phyloP scores from a whole-genome alignment of 306 rosid species.

The Senna siamea region DNA sequence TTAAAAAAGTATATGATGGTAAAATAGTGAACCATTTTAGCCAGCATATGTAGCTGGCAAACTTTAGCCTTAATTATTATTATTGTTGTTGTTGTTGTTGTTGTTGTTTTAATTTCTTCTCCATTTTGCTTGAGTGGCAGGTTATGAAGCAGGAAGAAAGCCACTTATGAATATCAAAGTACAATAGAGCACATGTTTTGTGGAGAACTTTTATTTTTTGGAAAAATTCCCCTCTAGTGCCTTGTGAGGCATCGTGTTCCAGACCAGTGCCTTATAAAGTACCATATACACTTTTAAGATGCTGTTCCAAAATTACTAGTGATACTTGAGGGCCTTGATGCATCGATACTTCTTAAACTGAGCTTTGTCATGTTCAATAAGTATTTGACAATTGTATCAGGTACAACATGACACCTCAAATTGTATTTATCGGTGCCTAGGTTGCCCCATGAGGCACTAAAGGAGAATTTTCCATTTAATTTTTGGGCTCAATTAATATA shows the following conservation, averaged over 20 bases:
- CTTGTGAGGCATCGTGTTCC: not conserved
- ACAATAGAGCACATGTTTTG: not conserved
- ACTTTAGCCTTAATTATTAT: not conserved
- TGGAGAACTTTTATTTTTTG: slow-evolving; percentile 2
- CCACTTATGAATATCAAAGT: slow-evolving; percentile 61
- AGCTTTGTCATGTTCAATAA: no score
- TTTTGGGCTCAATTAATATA: no score
- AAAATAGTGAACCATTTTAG: not conserved
- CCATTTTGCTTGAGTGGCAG: slow-evolving; percentile 35
- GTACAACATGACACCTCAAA: no score
- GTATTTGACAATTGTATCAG: no score
- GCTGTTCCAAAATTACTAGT: not conserved
- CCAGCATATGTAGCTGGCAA: not conserved
- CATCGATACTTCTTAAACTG: no score
- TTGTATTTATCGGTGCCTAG: not conserved
- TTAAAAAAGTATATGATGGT: slow-evolving; percentile 51
- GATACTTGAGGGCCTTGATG: no score
- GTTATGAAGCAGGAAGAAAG: slow-evolving; percentile 30
- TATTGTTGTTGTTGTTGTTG: no score
- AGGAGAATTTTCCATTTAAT: not conserved
- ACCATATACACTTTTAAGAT: not conserved
- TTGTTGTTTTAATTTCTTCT: not conserved
- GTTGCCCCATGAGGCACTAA: not conserved
- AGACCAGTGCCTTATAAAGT: not conserved
- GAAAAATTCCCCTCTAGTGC: not conserved